Base-by-base conservation (phyloP, 1,284 basidiomycete species). In the Sporisorium scitamineum region DNA sequence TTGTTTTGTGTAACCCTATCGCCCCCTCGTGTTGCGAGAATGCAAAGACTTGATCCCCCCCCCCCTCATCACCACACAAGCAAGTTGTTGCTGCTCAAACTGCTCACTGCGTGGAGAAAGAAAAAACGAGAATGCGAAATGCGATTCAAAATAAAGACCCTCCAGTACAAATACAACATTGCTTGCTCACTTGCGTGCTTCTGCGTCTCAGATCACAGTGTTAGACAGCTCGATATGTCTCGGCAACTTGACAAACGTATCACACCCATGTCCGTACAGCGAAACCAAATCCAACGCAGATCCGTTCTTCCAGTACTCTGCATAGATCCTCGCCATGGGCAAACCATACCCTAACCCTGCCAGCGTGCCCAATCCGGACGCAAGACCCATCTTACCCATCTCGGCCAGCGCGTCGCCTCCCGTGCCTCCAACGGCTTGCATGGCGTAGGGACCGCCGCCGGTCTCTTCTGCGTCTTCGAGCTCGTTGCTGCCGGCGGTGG, bases 321-420 rank as follows among this genome's bases (percentile, higher is more conserved):
- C 90, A 81, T 94, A 94, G 55, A 94, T 86, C 72, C 90, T 89
- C 82, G 93, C 93, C 91, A 94, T 92, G 4, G 93, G 93, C 61
- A 94, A 86, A 0, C 86, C 86, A 50, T 73, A 72, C 0, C 94
- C 94, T 42, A 95, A 86, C 1, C 93, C 92, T 1, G 92, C 92
- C 69, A 94, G 90, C 1, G 92, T 93, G 11, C 92, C 92, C 84
- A 91, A 86, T 45, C 89, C 89, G 55, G 89, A 90, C 81, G 93
- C 91, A 45, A 95, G 81, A 3, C 92, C 92, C 80, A 91, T 91
- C 0, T 89, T 89, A 5, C 91, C 90, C 48, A 68, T 77, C 53
- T 70, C 74, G 7, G 61, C 75, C 27, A 94, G 93, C 34, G 93
- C 85, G 78, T 89, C 89, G 5, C 87, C 88, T 27, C 88, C 89